Conservation (phyloP, 768 basidiomycete species). For the Candolleomyces aberdarensis region DNA sequence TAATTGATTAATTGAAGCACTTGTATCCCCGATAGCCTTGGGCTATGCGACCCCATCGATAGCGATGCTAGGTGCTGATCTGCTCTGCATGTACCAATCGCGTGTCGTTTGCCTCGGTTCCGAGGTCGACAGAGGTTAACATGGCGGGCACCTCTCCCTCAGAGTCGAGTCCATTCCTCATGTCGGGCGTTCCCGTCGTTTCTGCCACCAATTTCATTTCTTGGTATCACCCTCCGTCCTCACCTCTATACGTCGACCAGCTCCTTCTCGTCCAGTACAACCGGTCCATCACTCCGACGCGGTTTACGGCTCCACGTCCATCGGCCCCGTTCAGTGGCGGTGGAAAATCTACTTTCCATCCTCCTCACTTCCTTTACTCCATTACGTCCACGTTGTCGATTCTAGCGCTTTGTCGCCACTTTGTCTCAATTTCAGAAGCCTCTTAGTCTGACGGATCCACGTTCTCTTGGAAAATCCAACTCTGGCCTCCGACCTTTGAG, state of each 20-base stretch:
- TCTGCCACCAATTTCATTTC: no score
- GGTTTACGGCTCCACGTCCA: not conserved
- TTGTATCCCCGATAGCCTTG: not conserved
- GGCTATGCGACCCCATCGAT: not conserved
- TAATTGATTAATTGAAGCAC: conserved; percentile 1
- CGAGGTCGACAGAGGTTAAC: not conserved
- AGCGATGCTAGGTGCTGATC: no score
- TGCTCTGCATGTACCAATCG: no score
- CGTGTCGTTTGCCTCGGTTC: not conserved
- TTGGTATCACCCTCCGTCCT: not conserved
- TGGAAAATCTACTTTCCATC: not conserved
- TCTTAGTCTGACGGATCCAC: no score
- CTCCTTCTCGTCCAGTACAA: no score
- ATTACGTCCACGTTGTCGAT: no score
- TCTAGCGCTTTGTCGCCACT: no score
- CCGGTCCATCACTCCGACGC: not conserved
- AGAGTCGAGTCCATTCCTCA: no score
- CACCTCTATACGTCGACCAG: not conserved
- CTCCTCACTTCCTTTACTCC: not conserved
- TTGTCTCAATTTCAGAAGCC: no score
- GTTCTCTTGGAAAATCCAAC: not conserved
- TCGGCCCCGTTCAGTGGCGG: not conserved
- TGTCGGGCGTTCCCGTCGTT: no score
- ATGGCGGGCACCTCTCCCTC: no score
- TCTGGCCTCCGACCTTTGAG: not conserved